These are phyloP conservation scores for Phytopythium vexans DNA, from an alignment of 352 stramenopile genomes.

Conservation along the genomic window DNA sequence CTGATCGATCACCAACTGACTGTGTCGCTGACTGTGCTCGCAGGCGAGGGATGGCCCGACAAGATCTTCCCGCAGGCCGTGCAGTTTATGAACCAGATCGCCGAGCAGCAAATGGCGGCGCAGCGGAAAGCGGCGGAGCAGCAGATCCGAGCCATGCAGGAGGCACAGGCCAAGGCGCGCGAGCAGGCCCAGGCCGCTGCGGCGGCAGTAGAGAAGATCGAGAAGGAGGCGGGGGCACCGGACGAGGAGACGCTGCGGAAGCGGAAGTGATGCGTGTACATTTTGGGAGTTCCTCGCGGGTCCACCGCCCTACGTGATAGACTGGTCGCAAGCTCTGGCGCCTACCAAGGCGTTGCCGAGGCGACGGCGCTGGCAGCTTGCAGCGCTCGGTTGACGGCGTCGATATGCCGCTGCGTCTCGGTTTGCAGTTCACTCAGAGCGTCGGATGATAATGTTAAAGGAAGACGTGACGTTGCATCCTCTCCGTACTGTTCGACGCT, in stretches of 20 bases:
- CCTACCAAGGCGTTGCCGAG: not conserved
- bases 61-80: conserved; percentile 87
- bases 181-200: conserved; percentile 36
- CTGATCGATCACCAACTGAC: conserved; percentile 1
- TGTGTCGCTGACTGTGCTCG: not conserved
- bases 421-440: conserved; percentile 40
- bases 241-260: conserved; percentile 51
- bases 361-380: conserved; percentile 7
- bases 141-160: conserved; percentile 68
- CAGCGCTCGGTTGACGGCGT: conserved; percentile 32
- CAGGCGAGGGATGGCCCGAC: conserved; percentile 82
- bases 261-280: conserved; percentile 37
- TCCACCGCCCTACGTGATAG: too few species aligned
- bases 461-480: conserved; percentile 4
- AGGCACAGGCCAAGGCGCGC: conserved; percentile 45
- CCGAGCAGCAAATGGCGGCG: conserved; percentile 80
- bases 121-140: conserved; percentile 70
- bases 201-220: conserved; percentile 33
- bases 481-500: not conserved
- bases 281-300: too few species aligned
- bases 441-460: conserved; percentile 19
- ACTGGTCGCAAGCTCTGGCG: too few species aligned
- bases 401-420: conserved; percentile 52
- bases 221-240: conserved; percentile 29
- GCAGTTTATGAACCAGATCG: conserved; percentile 88